A percentile compares a stretch with the other conserved stretches of the same genome.
Conservation (phyloP, 2,329 filamentous ascomycete genomes). For the Diaporthe capsici region DNA sequence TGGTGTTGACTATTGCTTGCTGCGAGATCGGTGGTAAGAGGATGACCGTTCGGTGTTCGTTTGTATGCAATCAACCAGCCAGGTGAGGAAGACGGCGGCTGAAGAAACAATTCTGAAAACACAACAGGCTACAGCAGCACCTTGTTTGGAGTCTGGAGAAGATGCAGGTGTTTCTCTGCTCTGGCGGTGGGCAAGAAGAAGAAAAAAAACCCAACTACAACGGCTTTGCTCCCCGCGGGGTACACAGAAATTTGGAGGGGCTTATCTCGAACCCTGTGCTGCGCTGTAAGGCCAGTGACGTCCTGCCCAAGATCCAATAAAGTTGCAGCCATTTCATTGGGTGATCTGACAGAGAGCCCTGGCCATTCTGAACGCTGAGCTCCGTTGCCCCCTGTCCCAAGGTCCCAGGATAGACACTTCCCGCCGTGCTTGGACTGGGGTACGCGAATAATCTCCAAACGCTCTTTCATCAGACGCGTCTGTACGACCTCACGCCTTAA, state of each 20-base stretch:
- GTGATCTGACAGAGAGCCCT: neutral
- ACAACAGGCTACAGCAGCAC: slow-evolving; percentile 9
- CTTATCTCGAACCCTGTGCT: slow-evolving; percentile 33
- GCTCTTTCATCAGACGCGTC: slow-evolving; percentile 20
- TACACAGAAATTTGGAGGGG: slow-evolving; percentile 38
- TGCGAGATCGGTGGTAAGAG: slow-evolving; percentile 18
- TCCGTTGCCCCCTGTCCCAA: slow-evolving; percentile 1
- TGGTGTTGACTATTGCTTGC: neutral
- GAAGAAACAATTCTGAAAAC: slow-evolving; percentile 12
- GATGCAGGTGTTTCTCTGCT: slow-evolving; percentile 25
- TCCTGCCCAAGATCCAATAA: slow-evolving; percentile 26
- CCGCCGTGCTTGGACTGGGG: slow-evolving; percentile 10
- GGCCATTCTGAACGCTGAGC: neutral
- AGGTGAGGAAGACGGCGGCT: slow-evolving; percentile 10
- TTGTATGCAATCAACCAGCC: slow-evolving; percentile 19
- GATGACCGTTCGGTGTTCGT: neutral
- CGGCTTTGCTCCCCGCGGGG: slow-evolving; percentile 36
- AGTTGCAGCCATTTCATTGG: slow-evolving; percentile 16
- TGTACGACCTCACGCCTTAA: slow-evolving; percentile 17
- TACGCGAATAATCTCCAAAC: slow-evolving; percentile 25
- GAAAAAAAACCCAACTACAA: neutral
- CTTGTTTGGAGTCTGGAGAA: neutral
- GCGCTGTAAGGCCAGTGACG: slow-evolving; percentile 37
- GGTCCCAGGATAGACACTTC: slow-evolving; percentile 4
- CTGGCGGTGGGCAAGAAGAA: slow-evolving; percentile 1